phyloP scores from a whole-genome alignment of 2,329 filamentous ascomycete species.

The Cladosporium austrohemisphaericum region DNA sequence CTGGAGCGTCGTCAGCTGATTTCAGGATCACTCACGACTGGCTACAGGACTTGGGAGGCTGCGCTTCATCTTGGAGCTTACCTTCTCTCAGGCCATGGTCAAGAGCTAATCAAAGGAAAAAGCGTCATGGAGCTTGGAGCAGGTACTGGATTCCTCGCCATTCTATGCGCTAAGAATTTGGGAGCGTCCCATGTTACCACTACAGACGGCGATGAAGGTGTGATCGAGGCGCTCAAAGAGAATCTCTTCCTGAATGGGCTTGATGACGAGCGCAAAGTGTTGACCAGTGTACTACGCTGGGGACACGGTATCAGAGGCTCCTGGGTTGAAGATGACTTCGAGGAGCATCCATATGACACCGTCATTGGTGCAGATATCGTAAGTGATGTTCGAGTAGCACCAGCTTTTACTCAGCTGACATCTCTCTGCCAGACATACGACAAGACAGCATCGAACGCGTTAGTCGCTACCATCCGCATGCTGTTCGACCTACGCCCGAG shows the following conservation, averaged over 20 bases:
- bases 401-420: slow-evolving; percentile 8
- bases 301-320: slow-evolving; percentile 57
- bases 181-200: slow-evolving; percentile 58
- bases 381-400: slow-evolving; percentile 26
- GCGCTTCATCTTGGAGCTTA: slow-evolving; percentile 69
- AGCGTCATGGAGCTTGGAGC: slow-evolving; percentile 69
- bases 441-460: slow-evolving; percentile 55
- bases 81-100: slow-evolving; percentile 52
- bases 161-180: slow-evolving; percentile 68
- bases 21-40: slow-evolving; percentile 68
- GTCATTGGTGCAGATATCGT: slow-evolving; percentile 71
- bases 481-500: slow-evolving; percentile 56
- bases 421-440: slow-evolving; percentile 62
- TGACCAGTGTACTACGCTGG: slow-evolving; percentile 60
- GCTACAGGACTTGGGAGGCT: slow-evolving; percentile 77
- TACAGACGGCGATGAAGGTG: slow-evolving; percentile 71
- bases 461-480: slow-evolving; percentile 62
- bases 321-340: slow-evolving; percentile 53
- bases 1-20: slow-evolving; percentile 68
- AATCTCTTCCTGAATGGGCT: slow-evolving; percentile 68
- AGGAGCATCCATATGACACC: slow-evolving; percentile 51
- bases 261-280: slow-evolving; percentile 46
- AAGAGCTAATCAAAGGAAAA: slow-evolving; percentile 49
- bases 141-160: slow-evolving; percentile 71
- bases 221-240: slow-evolving; percentile 63